Evolutionary conservation across 352 stramenopile genomes (phyloP).

Genomic region (Phytophthora parvispora): DNA sequence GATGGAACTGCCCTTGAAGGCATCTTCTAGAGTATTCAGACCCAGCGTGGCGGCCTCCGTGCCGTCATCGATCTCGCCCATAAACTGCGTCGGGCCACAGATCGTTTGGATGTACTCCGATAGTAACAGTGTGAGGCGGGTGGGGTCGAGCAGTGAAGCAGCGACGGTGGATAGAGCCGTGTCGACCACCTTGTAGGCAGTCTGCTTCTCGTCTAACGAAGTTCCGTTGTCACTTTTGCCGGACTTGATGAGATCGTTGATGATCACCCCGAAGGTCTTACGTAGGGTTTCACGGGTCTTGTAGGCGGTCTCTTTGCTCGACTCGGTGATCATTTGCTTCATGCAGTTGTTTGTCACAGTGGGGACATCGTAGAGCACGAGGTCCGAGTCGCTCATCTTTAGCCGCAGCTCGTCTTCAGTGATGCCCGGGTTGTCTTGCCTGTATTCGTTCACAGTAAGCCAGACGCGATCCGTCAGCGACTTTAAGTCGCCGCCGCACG

Average conservation of each 20-base stretch:
- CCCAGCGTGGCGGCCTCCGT: constrained; percentile 47
- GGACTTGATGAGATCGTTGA: constrained; percentile 38
- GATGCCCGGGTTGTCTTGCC: constrained; percentile 19
- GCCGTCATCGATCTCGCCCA: constrained; percentile 72
- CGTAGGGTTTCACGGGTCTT: constrained; percentile 30
- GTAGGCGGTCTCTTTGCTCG: constrained; percentile 22
- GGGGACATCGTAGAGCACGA: constrained; percentile 50
- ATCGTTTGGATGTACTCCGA: constrained; percentile 74
- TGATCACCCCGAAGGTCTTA: constrained; percentile 37
- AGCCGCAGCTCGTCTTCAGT: constrained; percentile 47
- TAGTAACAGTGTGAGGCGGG: constrained; percentile 45
- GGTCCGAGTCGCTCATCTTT: constrained; percentile 43
- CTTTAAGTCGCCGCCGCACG: constrained; percentile 42
- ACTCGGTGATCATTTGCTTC: constrained; percentile 35
- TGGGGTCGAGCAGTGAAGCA: constrained; percentile 47
- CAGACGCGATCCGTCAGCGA: constrained; percentile 32
- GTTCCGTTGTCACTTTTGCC: constrained; percentile 37
- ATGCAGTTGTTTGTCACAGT: constrained; percentile 48
- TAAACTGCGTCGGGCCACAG: constrained; percentile 48
- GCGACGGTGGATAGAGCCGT: constrained; percentile 25
- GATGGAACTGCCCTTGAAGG: constrained; percentile 27
- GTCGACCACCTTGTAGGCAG: constrained; percentile 28
- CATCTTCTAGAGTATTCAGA: constrained; percentile 26
- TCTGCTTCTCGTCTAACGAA: constrained; percentile 23
- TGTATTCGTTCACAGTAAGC: constrained; percentile 33